Percentiles rank a stretch among this genome's conserved stretches.
These are phyloP conservation scores for Xylaria bambusicola DNA, from an alignment of 495 filamentous ascomycete species.

Conservation along the genomic window DNA sequence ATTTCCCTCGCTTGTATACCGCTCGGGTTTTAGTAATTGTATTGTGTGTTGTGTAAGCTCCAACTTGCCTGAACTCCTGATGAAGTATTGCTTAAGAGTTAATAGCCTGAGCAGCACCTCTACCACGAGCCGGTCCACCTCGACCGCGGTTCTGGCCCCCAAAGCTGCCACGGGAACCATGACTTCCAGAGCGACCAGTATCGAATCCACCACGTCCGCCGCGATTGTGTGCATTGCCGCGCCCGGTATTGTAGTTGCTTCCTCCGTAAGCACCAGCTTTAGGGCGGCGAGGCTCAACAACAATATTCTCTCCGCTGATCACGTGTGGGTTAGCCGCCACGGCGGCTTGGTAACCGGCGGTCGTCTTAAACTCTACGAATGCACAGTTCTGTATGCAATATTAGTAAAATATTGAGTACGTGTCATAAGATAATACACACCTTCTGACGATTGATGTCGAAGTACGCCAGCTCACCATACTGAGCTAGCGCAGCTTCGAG, in stretches of 20 bases:
- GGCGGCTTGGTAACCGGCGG: conserved; percentile 77
- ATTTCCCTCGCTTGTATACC: conserved; percentile 37
- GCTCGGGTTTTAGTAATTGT: not conserved
- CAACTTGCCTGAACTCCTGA: not conserved
- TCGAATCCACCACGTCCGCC: conserved; percentile 65
- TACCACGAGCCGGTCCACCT: conserved; percentile 50
- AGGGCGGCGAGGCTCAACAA: conserved; percentile 85
- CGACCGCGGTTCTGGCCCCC: conserved; percentile 65
- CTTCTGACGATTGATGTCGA: conserved; percentile 88
- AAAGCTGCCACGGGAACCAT: conserved; percentile 66
- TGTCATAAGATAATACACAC: conserved; percentile 51
- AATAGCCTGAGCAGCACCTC: conserved; percentile 44
- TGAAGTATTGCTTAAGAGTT: conserved; percentile 36
- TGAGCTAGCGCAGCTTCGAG: conserved; percentile 65
- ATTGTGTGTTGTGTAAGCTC: conserved; percentile 6
- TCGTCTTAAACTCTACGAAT: conserved; percentile 87
- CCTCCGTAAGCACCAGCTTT: conserved; percentile 67
- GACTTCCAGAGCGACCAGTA: conserved; percentile 57
- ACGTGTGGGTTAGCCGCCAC: conserved; percentile 82
- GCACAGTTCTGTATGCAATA: conserved; percentile 75
- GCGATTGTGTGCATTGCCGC: conserved; percentile 59
- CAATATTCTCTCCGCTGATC: conserved; percentile 76
- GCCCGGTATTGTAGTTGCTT: conserved; percentile 61
- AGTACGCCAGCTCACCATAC: conserved; percentile 79
- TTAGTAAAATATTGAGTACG: conserved; percentile 18